Conservation (phyloP, 768 basidiomycete genomes). For the Exsudoporus frostii region DNA sequence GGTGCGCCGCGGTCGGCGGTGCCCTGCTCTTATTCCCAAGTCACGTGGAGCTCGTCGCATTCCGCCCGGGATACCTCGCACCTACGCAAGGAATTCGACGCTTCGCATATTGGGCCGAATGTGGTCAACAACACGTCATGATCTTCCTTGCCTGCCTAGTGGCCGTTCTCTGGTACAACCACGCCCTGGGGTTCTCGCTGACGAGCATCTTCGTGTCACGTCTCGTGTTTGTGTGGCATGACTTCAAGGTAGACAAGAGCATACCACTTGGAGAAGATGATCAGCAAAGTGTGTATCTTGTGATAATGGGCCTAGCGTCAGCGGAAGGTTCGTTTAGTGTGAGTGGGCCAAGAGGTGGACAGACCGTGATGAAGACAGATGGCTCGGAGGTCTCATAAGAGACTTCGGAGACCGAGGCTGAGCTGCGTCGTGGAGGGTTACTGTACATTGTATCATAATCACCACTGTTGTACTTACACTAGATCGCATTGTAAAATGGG, state of each 20-base stretch:
- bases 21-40: constrained; percentile 30
- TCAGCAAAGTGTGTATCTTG: constrained; percentile 33
- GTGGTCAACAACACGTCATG: constrained; percentile 32
- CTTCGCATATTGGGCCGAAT: constrained; percentile 37
- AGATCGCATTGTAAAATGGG: too few relatives aligned
- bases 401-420: not conserved
- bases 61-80: constrained; percentile 28
- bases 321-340: not conserved
- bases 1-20: constrained; percentile 36
- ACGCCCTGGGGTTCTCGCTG: constrained; percentile 20
- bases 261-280: constrained; percentile 34
- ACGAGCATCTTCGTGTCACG: constrained; percentile 16
- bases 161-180: constrained; percentile 18
- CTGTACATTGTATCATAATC: not conserved
- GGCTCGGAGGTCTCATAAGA: not conserved
- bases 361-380: not conserved
- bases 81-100: constrained; percentile 34
- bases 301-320: constrained; percentile 21
- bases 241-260: constrained; percentile 20
- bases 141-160: constrained; percentile 30
- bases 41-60: constrained; percentile 27
- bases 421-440: not conserved
- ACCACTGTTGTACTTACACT: too few relatives aligned
- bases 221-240: constrained; percentile 28
- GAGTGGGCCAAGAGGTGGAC: not conserved